Evolutionary conservation across 2,329 filamentous ascomycete species (phyloP), one percentile per base, ranked within the genome.

Genomic region (Geosmithia flava): DNA sequence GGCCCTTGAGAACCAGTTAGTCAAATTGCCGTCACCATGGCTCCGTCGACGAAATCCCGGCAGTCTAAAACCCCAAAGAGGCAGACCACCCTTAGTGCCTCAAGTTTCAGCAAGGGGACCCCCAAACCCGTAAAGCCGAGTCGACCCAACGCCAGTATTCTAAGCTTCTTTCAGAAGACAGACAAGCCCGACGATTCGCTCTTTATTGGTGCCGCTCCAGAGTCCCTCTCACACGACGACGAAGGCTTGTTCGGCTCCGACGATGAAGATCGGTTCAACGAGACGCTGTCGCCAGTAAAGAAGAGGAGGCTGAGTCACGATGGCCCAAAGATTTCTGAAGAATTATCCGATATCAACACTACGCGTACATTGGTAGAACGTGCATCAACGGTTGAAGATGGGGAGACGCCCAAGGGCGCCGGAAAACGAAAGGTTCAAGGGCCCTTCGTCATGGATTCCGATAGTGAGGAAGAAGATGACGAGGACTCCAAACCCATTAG

Each of bases 141-240:
- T 19, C 67, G 66, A 40, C 66, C 68, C 1, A 87, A 86, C 55
- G 70, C 72, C 7, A 87, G 81, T 53, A 87, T 88, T 30, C 65
- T 87, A 15, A 87, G 66, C 53, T 89, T 87, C 62, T 89, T 89
- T 59, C 81, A 85, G 57, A 88, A 87, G 58, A 71, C 77, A 0
- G 74, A 78, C 40, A 74, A 76, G 47, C 67, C 74, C 49, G 72
- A 83, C 52, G 68, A 80, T 49, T 68, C 71, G 19, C 71, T 85
- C 10, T 84, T 86, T 53, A 62, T 71, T 0, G 64, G 61, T 16
- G 42, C 60, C n/a, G 53, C 58, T 16, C 47, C 55, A 2, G 56
- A 54, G 8, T 54, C 49, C 13, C 47, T 51, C 19, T 51, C 58
- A 1, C 58, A 58, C 5, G 58, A 60, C 48, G 54, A 64, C 15